Evolutionary conservation across 2,329 filamentous ascomycete genomes (phyloP), one percentile per base, ranked within the genome.

Genomic region (Metarhizium album): DNA sequence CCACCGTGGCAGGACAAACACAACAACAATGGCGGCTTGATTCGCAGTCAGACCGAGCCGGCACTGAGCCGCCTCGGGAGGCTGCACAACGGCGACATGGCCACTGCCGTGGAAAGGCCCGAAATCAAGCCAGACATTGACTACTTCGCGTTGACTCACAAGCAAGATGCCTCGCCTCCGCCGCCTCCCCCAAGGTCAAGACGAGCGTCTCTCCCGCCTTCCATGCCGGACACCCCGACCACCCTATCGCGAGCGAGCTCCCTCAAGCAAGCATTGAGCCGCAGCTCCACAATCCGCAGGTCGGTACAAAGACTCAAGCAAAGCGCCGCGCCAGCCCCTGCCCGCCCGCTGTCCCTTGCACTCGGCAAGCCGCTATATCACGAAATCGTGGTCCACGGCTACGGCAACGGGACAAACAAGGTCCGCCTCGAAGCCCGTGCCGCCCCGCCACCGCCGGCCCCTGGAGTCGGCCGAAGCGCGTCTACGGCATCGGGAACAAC

Each of bases 51-150:
- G 38, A 63, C 60, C 0, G 60, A 64, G 7, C 58, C 62, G 29
- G 58, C 55, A 8, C 53, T 23, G 47, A 53, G 27, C 42, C 47
- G 9, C 22, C 55, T 13, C 47, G 50, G 6, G 46, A 56, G 48
- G 52, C 53, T 18, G 49, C 52, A 14, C 48, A 45, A 27, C 55
- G 53, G 18, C 52, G 54, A 49, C 16, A 42, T 45, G n/a, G 38
- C 4, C 42, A 50, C 23, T 54, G 53, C 16, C 35, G 27, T 33
- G 3, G 55, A 49, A 2, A 60, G 47, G 50, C 58, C 67, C 24
- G 75, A 76, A 52, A 74, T 79, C 52, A 73, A 74, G 52, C 76
- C 77, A 0, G 78, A 82, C 46, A 72, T 81, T 42, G 76, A 81
- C 56, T 79, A 80, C 54, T 70, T 75, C 49, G 72, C 72, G 0